Evolutionary conservation across 2,329 filamentous ascomycete genomes (phyloP).

Genomic region (Arachnopeziza araneosa): DNA sequence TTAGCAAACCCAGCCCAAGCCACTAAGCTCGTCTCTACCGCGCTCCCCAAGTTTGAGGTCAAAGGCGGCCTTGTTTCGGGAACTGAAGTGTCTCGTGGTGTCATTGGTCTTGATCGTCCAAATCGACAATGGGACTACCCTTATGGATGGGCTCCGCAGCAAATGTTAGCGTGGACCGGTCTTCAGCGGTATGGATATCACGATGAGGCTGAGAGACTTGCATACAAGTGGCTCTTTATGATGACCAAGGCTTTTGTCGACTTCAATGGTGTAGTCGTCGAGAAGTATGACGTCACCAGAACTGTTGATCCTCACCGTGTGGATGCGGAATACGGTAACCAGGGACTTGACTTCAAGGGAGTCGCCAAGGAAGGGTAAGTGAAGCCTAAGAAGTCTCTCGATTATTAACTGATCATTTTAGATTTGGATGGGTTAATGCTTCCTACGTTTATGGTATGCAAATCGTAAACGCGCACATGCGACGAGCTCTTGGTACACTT

Average conservation of each 20-base stretch:
- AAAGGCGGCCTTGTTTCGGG: conserved; percentile 85
- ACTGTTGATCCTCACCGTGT: conserved; percentile 88
- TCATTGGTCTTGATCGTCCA: conserved; percentile 72
- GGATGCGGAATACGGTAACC: conserved; percentile 96
- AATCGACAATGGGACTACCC: conserved; percentile 99
- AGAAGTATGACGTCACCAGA: conserved; percentile 96
- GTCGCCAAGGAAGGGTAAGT: conserved; percentile 91
- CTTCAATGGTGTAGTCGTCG: conserved; percentile 95
- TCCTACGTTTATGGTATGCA: conserved; percentile 93
- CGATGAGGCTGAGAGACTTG: conserved; percentile 80
- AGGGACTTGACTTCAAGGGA: conserved; percentile 91
- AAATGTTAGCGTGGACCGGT: conserved; percentile 96
- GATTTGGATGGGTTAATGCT: conserved; percentile 98
- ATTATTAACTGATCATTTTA: conserved; percentile 36
- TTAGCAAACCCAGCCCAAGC: conserved; percentile 82
- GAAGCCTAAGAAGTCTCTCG: background rate
- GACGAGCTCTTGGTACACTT: conserved; percentile 78
- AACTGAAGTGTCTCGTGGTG: conserved; percentile 81
- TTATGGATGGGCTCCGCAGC: conserved; percentile 97
- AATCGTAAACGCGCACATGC: conserved; percentile 83
- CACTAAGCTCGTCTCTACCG: conserved; percentile 71
- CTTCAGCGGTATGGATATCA: conserved; percentile 87
- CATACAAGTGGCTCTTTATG: conserved; percentile 98
- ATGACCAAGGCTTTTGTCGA: conserved; percentile 97
- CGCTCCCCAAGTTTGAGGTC: conserved; percentile 81